Base-by-base conservation (phyloP, 2,329 filamentous ascomycete genomes). In the Alternaria gansuensis region DNA sequence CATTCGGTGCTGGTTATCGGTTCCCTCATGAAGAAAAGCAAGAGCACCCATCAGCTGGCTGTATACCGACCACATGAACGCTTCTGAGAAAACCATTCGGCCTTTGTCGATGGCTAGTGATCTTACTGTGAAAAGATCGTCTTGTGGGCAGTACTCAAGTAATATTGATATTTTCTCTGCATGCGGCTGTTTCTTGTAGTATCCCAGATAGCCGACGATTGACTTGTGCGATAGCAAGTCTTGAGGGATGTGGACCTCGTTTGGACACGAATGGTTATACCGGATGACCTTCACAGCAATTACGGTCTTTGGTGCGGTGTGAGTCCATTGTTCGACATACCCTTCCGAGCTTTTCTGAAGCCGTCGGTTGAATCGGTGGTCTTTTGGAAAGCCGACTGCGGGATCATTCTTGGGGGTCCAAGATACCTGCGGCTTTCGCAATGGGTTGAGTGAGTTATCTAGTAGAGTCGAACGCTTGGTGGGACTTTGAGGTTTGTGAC, bases 11-110 rank as follows among this genome's bases (percentile, higher is more conserved):
- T 28, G 17, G 2, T 36, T 43, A 36, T 63, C 63, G 5, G 62
- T 56, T 4, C 68, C 68, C 29, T 65, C 57, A 53, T 72, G 70
- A 3, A 72, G 54, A 49, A 68, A 70, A 1, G 68, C 64, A 5
- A 68, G 29, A 0, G 67, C 68, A 3, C 39, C 28, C 4, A 50
- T 34, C 5, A 71, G 28, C 41, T 71, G 68, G 7, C 14, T 50
- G 51, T 62, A 67, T 3, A 65, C 28, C 2, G 62, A 43, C 70
- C 67, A 69, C 54, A 66, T 54, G 43, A 60, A 60, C 1, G 21
- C 34, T 46, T 70, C 65, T 3, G 60, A 58, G 31, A 63, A 63
- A 10, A 8, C 31, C 4, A 44, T 26, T 11, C 45, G 51, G 2
- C 33, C 24, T 24, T 21, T 36, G 28, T 34, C 28, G n/a, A 45